phyloP scores from a whole-genome alignment of 2,329 filamentous ascomycete genomes.

The Fusarium chlamydosporum region DNA sequence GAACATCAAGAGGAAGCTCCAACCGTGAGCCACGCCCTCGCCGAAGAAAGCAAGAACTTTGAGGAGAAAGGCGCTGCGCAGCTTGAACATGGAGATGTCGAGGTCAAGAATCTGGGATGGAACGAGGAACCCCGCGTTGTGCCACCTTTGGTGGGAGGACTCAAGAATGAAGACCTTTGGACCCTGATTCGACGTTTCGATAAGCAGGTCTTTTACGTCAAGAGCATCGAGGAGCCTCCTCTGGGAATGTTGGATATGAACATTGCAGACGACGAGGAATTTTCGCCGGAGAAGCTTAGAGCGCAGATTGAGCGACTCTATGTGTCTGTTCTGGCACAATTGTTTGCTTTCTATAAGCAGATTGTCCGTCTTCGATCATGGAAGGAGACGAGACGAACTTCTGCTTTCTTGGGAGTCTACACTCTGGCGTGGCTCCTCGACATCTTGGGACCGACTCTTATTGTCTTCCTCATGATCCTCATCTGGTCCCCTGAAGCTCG shows the following conservation, averaged over 20 bases:
- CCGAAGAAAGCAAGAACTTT: slow-evolving; percentile 50
- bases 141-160: slow-evolving; percentile 74
- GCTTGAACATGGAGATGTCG: slow-evolving; percentile 63
- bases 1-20: slow-evolving; percentile 51
- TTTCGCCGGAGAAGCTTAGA: slow-evolving; percentile 85
- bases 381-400: slow-evolving; percentile 78
- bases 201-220: slow-evolving; percentile 78
- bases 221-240: slow-evolving; percentile 66
- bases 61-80: slow-evolving; percentile 63
- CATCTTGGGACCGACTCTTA: slow-evolving; percentile 74
- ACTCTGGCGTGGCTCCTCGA: slow-evolving; percentile 79
- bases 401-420: slow-evolving; percentile 71
- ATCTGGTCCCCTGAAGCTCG: slow-evolving; percentile 76
- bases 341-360: slow-evolving; percentile 79
- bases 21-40: slow-evolving; percentile 57
- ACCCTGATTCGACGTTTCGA: slow-evolving; percentile 79
- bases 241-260: slow-evolving; percentile 83
- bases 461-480: slow-evolving; percentile 72
- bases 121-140: slow-evolving; percentile 71
- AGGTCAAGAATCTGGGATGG: slow-evolving; percentile 79
- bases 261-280: slow-evolving; percentile 85
- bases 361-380: slow-evolving; percentile 83
- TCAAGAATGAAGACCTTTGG: slow-evolving; percentile 82
- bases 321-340: slow-evolving; percentile 79
- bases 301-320: slow-evolving; percentile 84